Percentiles rank a stretch among this genome's conserved stretches.
Evolutionary conservation across 257 asterid species (phyloP).

Genomic region (Pogostemon cablin): DNA sequence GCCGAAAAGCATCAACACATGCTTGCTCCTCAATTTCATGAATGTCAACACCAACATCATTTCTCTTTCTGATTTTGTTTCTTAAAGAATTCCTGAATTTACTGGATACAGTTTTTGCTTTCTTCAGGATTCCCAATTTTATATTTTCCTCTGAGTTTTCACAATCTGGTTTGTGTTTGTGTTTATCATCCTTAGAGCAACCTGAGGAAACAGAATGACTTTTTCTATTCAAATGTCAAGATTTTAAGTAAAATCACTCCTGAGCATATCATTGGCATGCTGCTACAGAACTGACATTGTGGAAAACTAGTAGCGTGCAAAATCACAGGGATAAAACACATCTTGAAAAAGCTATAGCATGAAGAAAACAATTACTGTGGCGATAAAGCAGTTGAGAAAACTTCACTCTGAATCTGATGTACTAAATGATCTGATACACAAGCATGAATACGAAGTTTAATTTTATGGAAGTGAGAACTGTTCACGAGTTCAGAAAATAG

Average conservation of each 20-base stretch:
- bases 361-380: constrained; percentile 1
- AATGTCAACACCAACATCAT: constrained; percentile 44
- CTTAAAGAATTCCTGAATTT: constrained; percentile 42
- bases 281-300: neutral
- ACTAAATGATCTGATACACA: constrained; percentile 20
- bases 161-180: constrained; percentile 42
- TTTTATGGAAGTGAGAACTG: constrained; percentile 1
- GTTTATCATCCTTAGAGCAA: constrained; percentile 40
- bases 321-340: neutral
- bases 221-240: constrained; percentile 18
- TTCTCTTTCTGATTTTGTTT: constrained; percentile 40
- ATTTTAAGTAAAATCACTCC: constrained; percentile 19
- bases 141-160: constrained; percentile 43
- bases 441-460: neutral
- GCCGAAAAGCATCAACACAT: constrained; percentile 59
- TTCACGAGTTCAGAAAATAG: neutral
- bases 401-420: constrained; percentile 3
- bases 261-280: constrained; percentile 8
- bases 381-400: neutral
- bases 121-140: constrained; percentile 44
- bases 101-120: constrained; percentile 42
- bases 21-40: constrained; percentile 49
- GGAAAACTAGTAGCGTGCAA: constrained; percentile 14
- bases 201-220: constrained; percentile 38
- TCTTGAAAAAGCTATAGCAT: constrained; percentile 19